A percentile compares a stretch with the other conserved stretches of the same genome.
Conservation (phyloP, 176 grass and related monocot genomes). For the Chloris gayana region DNA sequence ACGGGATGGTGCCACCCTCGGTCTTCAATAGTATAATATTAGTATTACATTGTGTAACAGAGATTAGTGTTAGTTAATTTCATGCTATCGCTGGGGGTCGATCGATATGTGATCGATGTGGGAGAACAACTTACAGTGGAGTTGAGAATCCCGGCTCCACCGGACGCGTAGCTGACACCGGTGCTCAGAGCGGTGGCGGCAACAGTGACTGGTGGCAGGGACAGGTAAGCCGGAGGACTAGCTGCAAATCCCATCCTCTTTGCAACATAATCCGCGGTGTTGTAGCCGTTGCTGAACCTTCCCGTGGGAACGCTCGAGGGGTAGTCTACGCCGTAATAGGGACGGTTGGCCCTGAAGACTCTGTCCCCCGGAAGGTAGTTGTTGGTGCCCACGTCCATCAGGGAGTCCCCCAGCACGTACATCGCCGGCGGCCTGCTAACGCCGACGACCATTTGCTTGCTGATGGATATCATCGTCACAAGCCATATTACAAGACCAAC, state of each 20-base stretch:
- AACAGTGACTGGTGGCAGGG: not conserved
- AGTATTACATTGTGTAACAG: no score
- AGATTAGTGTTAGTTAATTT: not conserved
- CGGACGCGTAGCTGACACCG: slow-evolving; percentile 60
- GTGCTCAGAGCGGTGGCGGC: not conserved
- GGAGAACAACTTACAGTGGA: slow-evolving; percentile 9
- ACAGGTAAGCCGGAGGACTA: slow-evolving; percentile 37
- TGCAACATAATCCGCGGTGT: slow-evolving; percentile 49
- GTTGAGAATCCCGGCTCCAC: slow-evolving; percentile 52
- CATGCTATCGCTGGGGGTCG: no score
- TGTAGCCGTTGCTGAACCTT: slow-evolving; percentile 67
- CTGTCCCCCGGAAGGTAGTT: slow-evolving; percentile 13
- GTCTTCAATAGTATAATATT: not conserved
- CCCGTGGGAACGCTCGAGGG: slow-evolving; percentile 26
- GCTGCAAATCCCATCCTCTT: slow-evolving; percentile 26
- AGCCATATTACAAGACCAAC: no score
- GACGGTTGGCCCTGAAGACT: slow-evolving; percentile 31
- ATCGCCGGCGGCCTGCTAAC: slow-evolving; percentile 28
- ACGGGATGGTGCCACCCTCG: slow-evolving; percentile 18
- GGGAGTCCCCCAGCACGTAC: slow-evolving; percentile 49
- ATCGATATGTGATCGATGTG: no score
- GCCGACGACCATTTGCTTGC: no score
- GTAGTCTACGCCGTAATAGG: slow-evolving; percentile 46
- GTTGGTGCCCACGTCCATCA: slow-evolving; percentile 54
- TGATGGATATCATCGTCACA: no score